A percentile compares a stretch with the other conserved stretches of the same genome.
phyloP scores from a whole-genome alignment of 192 early-diverging fungal genomes.

The Coemansia furcata region DNA sequence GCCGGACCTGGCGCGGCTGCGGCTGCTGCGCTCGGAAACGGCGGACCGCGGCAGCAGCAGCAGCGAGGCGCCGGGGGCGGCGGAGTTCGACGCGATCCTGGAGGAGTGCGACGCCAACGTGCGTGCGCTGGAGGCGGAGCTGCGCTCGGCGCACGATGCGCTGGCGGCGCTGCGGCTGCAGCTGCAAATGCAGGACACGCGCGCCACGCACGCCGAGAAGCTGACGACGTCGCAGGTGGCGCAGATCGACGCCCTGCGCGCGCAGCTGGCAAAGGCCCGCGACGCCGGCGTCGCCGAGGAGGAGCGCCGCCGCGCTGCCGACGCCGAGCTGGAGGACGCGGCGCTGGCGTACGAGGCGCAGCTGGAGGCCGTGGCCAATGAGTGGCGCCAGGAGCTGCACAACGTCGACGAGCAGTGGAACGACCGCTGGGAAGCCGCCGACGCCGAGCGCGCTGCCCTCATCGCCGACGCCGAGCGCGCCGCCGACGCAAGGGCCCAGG shows the following conservation, averaged over 20 bases:
- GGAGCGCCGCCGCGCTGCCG: slow-evolving; percentile 48
- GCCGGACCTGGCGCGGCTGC: slow-evolving; percentile 30
- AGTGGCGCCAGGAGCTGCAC: slow-evolving; percentile 39
- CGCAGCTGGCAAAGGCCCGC: slow-evolving; percentile 39
- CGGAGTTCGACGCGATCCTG: slow-evolving; percentile 65
- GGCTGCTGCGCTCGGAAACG: slow-evolving; percentile 2
- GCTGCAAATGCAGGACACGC: slow-evolving; percentile 58
- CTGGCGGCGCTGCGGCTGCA: slow-evolving; percentile 57
- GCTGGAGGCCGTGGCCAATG: slow-evolving; percentile 20
- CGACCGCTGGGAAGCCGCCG: slow-evolving; percentile 44
- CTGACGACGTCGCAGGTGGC: slow-evolving; percentile 48
- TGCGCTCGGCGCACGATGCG: slow-evolving; percentile 58
- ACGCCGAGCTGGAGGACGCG: slow-evolving; percentile 58
- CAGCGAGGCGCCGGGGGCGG: slow-evolving; percentile 42
- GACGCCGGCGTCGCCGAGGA: slow-evolving; percentile 50
- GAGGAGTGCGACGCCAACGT: slow-evolving; percentile 70
- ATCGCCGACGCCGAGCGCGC: background rate
- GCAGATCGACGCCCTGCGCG: slow-evolving; percentile 50
- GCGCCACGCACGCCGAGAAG: slow-evolving; percentile 51
- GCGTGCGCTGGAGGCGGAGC: slow-evolving; percentile 59
- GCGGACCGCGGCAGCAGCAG: background rate
- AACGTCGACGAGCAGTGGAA: slow-evolving; percentile 43
- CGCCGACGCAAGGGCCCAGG: background rate
- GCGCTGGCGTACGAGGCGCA: slow-evolving; percentile 35
- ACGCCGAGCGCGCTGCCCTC: background rate